Evolutionary conservation across 176 grass and related monocot genomes (phyloP).

Genomic region (Eragrostis nindensis): DNA sequence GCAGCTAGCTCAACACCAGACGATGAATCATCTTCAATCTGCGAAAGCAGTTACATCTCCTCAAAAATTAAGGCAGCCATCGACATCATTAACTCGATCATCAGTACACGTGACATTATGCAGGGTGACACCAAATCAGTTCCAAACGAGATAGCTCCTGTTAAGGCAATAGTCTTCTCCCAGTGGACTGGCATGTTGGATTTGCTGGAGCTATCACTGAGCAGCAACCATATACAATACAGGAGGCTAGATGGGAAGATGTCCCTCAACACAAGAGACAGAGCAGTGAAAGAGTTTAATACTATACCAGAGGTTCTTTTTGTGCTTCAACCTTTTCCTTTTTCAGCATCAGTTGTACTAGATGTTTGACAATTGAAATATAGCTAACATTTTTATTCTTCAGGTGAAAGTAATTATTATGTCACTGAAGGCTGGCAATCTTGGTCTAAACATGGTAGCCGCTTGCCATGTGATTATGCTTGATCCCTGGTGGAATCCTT

Average conservation of each 20-base stretch:
- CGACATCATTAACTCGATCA: conserved; percentile 55
- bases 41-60: conserved; percentile 73
- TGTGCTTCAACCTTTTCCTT: background rate
- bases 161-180: conserved; percentile 87
- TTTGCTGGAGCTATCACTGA: conserved; percentile 77
- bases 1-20: conserved; percentile 35
- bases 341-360: background rate
- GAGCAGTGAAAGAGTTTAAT: conserved; percentile 75
- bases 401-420: conserved; percentile 86
- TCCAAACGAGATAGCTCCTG: conserved; percentile 38
- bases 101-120: conserved; percentile 17
- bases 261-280: conserved; percentile 66
- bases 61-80: conserved; percentile 72
- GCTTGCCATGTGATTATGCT: conserved; percentile 85
- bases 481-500: conserved; percentile 91
- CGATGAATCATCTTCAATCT: conserved; percentile 46
- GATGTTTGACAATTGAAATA: background rate
- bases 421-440: conserved; percentile 84
- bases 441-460: conserved; percentile 83
- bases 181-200: conserved; percentile 97
- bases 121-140: conserved; percentile 30
- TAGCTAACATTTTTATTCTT: conserved; percentile 21
- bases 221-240: conserved; percentile 59
- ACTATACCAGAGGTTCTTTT: conserved; percentile 64
- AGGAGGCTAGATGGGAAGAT: conserved; percentile 86